Percentiles rank a stretch among this genome's conserved stretches.
These are phyloP conservation scores for Asterionellopsis glacialis DNA, from an alignment of 108 stramenopile species.

Conservation along the genomic window DNA sequence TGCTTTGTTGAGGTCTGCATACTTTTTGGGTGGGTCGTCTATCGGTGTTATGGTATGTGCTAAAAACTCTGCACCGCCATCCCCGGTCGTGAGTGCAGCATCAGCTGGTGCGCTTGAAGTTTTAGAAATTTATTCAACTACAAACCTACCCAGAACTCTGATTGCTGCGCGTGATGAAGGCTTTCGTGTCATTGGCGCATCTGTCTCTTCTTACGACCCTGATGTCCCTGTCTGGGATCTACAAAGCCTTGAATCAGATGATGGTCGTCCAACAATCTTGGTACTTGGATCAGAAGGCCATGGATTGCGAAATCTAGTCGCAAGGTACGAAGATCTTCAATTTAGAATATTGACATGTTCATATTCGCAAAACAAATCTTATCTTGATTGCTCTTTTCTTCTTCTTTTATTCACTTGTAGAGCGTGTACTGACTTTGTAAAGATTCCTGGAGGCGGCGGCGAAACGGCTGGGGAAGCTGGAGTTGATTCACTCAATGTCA, in stretches of 20 bases:
- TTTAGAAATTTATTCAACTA: constrained; percentile 59
- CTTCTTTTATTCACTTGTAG: no score
- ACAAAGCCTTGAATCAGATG: constrained; percentile 23
- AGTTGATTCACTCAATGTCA: constrained; percentile 96
- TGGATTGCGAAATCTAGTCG: constrained; percentile 86
- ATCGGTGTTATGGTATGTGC: constrained; percentile 72
- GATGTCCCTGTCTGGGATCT: constrained; percentile 38
- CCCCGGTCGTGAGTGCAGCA: constrained; percentile 76
- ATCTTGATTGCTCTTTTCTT: no score
- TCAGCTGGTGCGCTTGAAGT: constrained; percentile 87
- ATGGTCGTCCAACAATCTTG: constrained; percentile 74
- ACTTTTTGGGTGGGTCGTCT: constrained; percentile 64
- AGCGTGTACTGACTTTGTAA: constrained; percentile 86
- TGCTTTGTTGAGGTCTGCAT: constrained; percentile 71
- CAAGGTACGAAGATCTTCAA: constrained; percentile 13
- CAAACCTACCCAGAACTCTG: constrained; percentile 79
- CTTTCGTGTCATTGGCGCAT: constrained; percentile 87
- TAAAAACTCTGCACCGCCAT: constrained; percentile 87
- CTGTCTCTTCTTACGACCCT: constrained; percentile 38
- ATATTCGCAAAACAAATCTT: no score
- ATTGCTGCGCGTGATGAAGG: constrained; percentile 74
- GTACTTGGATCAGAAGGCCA: constrained; percentile 96
- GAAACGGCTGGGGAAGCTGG: constrained; percentile 23
- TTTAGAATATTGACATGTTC: no score
- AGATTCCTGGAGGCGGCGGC: constrained; percentile 67